These are phyloP conservation scores for Coemansia sp. DNA, from an alignment of 192 early-diverging fungal species.

Conservation along the genomic window DNA sequence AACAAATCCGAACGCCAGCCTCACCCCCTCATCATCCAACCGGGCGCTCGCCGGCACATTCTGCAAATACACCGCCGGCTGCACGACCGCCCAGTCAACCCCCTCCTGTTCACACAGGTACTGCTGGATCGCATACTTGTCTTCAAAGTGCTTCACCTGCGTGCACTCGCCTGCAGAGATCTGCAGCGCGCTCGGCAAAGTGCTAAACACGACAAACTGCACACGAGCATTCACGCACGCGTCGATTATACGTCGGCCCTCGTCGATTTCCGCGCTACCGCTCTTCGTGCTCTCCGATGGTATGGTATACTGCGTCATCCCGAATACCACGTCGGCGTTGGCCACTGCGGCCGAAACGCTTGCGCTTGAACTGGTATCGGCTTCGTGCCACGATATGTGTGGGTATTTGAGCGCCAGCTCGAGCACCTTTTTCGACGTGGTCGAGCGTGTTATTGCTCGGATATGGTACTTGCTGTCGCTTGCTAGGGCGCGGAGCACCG, in stretches of 20 bases:
- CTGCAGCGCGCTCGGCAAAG: constrained; percentile 11
- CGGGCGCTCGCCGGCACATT: constrained; percentile 13
- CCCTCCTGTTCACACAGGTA: background rate
- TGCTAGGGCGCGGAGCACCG: constrained; percentile 16
- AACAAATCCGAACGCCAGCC: constrained; percentile 6
- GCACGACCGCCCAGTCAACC: background rate
- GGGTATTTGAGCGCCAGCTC: constrained; percentile 11
- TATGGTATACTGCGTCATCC: constrained; percentile 18
- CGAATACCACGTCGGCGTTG: constrained; percentile 18
- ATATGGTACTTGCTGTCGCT: constrained; percentile 5
- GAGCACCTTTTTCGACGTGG: background rate
- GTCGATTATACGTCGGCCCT: constrained; percentile 16
- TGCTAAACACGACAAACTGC: constrained; percentile 16
- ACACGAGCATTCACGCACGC: constrained; percentile 8
- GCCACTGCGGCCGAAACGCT: background rate
- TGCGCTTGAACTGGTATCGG: constrained; percentile 9
- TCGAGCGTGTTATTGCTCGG: constrained; percentile 15
- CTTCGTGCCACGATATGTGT: constrained; percentile 13
- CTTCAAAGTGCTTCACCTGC: constrained; percentile 15
- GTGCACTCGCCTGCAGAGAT: constrained; percentile 12
- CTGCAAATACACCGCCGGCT: constrained; percentile 19
- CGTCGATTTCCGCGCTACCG: background rate
- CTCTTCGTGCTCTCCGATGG: background rate
- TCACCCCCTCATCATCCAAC: constrained; percentile 13
- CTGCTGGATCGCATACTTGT: constrained; percentile 25